Evolutionary conservation across 495 filamentous ascomycete species (phyloP).

Genomic region (Articulospora tetracladia): DNA sequence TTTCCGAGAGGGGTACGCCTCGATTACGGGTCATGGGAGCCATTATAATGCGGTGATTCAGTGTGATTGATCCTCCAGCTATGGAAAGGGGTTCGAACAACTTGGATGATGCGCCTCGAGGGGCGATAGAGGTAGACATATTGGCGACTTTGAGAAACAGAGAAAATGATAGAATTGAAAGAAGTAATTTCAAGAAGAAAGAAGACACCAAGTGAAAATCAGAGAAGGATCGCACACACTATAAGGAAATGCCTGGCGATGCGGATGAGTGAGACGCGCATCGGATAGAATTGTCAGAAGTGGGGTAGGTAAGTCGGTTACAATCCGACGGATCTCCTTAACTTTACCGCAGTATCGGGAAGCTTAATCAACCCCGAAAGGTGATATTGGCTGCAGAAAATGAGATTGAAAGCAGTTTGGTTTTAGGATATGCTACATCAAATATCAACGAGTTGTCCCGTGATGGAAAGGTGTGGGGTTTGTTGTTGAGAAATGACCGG

Average conservation of each 20-base stretch:
- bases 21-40: slow-evolving; percentile 53
- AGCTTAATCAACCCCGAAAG: not conserved
- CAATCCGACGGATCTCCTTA: slow-evolving; percentile 3
- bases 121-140: not conserved
- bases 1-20: slow-evolving; percentile 18
- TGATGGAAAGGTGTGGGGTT: too few species aligned
- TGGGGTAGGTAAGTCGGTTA: not conserved
- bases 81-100: slow-evolving; percentile 52
- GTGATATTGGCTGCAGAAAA: not conserved
- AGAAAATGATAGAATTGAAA: not conserved
- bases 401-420: not conserved
- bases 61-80: slow-evolving; percentile 37
- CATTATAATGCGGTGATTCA: slow-evolving; percentile 49
- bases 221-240: too few species aligned
- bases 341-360: slow-evolving; percentile 1
- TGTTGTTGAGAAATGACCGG: too few species aligned
- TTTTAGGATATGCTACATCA: too few species aligned
- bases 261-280: too few species aligned
- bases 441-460: too few species aligned
- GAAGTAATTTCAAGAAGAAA: not conserved
- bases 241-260: too few species aligned
- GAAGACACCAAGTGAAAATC: not conserved
- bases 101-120: slow-evolving; percentile 8
- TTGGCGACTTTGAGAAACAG: not conserved
- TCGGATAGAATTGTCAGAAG: not conserved